Conservation (phyloP, 2,329 filamentous ascomycete species). For the Cucurbitaria berberidis region DNA sequence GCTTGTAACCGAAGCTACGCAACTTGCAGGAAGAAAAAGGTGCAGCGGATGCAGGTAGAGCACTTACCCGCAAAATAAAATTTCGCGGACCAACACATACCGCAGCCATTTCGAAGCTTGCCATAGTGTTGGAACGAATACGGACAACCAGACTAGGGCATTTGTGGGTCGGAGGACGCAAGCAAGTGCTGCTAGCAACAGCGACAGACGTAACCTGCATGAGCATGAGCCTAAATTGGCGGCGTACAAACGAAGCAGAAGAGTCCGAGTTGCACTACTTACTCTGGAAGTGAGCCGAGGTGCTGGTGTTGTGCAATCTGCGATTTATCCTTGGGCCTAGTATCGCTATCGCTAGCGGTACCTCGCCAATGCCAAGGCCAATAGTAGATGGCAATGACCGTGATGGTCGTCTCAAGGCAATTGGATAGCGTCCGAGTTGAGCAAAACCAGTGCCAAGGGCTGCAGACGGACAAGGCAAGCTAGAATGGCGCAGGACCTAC, state of each 20-base stretch:
- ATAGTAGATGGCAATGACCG: constrained; percentile 75
- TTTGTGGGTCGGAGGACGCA: constrained; percentile 91
- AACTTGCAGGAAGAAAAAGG: constrained; percentile 8
- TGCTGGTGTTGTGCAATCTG: constrained; percentile 46
- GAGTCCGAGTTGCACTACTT: constrained; percentile 20
- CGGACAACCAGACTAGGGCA: constrained; percentile 77
- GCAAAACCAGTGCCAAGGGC: constrained; percentile 96
- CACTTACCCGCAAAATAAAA: constrained; percentile 63
- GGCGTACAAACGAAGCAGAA: constrained; percentile 6
- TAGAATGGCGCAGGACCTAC: constrained; percentile 47
- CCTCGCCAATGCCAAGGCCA: constrained; percentile 81
- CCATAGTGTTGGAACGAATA: constrained; percentile 63
- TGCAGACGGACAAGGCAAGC: constrained; percentile 74
- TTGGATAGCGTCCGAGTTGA: constrained; percentile 94
- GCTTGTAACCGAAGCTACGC: constrained; percentile 8
- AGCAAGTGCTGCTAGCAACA: constrained; percentile 79
- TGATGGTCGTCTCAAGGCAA: constrained; percentile 88
- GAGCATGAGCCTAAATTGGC: constrained; percentile 27
- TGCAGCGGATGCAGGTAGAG: constrained; percentile 17
- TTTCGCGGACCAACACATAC: constrained; percentile 66
- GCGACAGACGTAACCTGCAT: constrained; percentile 58
- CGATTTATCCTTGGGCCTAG: constrained; percentile 24
- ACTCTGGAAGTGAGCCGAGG: constrained; percentile 36
- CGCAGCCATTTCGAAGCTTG: constrained; percentile 54
- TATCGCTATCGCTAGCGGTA: constrained; percentile 23